phyloP scores from a whole-genome alignment of 1,284 basidiomycete species.

The Puccinia brachypodii region DNA sequence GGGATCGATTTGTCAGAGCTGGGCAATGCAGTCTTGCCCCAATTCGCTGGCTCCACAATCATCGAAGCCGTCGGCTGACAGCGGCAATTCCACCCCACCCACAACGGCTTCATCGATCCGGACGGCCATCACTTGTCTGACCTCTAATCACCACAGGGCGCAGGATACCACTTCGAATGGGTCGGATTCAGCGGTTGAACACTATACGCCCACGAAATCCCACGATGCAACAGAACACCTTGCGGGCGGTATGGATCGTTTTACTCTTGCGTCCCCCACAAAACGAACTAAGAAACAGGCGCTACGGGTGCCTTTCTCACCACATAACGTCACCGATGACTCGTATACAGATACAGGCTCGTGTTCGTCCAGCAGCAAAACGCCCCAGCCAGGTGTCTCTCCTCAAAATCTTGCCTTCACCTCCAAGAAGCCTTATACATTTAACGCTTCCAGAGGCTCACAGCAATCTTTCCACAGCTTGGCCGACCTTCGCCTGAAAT shows the following conservation, averaged over 20 bases:
- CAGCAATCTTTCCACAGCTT: conserved; percentile 14
- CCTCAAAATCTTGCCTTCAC: conserved; percentile 19
- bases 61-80: conserved; percentile 8
- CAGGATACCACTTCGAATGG: conserved; percentile 9
- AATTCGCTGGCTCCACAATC: conserved; percentile 17
- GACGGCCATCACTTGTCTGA: conserved; percentile 18
- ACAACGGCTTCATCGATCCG: conserved; percentile 20
- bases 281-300: neutral
- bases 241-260: neutral
- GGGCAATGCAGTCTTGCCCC: conserved; percentile 23
- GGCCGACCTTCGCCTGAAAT: conserved; percentile 31
- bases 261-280: conserved; percentile 2
- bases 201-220: neutral
- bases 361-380: conserved; percentile 17
- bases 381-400: conserved; percentile 4
- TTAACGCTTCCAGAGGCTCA: neutral
- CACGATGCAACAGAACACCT: neutral
- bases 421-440: neutral
- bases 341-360: neutral
- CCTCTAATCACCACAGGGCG: neutral
- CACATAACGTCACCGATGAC: neutral
- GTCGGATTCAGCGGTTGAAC: conserved; percentile 3
- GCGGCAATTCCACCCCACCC: conserved; percentile 7
- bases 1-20: neutral
- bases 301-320: neutral